A percentile compares a stretch with the other conserved stretches of the same genome.
Conservation (phyloP, 1,139 yeast species). For the Debaryomyces nepalensis region DNA sequence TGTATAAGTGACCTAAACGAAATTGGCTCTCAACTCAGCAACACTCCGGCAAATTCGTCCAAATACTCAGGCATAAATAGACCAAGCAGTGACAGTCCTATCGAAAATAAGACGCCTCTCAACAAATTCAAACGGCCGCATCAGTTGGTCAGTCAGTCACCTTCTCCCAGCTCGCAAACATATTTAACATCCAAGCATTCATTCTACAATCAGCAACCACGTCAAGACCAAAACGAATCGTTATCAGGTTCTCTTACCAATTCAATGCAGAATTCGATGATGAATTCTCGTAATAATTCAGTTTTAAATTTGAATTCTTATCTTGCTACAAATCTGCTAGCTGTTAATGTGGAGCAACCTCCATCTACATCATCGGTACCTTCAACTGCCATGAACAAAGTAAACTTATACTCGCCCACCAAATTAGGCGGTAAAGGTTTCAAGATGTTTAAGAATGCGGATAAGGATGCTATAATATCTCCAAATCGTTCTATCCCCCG, state of each 20-base stretch:
- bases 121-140: slow-evolving; percentile 55
- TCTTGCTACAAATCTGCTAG: background rate
- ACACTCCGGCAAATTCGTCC: slow-evolving; percentile 8
- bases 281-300: slow-evolving; percentile 8
- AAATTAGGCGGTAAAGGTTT: slow-evolving; percentile 36
- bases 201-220: slow-evolving; percentile 8
- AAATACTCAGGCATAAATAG: background rate
- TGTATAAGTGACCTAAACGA: slow-evolving; percentile 36
- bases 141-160: slow-evolving; percentile 50
- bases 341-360: background rate
- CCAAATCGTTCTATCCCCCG: slow-evolving; percentile 31
- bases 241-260: slow-evolving; percentile 1
- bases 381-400: slow-evolving; percentile 6
- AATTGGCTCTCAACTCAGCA: slow-evolving; percentile 27
- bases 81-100: slow-evolving; percentile 19
- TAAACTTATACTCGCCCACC: slow-evolving; percentile 35
- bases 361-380: slow-evolving; percentile 6
- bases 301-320: slow-evolving; percentile 8
- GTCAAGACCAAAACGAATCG: slow-evolving; percentile 3
- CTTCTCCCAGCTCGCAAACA: slow-evolving; percentile 43
- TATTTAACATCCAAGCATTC: slow-evolving; percentile 13
- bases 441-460: slow-evolving; percentile 41
- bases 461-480: slow-evolving; percentile 37
- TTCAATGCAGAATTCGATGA: slow-evolving; percentile 11
- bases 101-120: slow-evolving; percentile 19